These are phyloP conservation scores for Ophiostoma ulmi DNA, from an alignment of 2,329 filamentous ascomycete genomes.

Conservation along the genomic window DNA sequence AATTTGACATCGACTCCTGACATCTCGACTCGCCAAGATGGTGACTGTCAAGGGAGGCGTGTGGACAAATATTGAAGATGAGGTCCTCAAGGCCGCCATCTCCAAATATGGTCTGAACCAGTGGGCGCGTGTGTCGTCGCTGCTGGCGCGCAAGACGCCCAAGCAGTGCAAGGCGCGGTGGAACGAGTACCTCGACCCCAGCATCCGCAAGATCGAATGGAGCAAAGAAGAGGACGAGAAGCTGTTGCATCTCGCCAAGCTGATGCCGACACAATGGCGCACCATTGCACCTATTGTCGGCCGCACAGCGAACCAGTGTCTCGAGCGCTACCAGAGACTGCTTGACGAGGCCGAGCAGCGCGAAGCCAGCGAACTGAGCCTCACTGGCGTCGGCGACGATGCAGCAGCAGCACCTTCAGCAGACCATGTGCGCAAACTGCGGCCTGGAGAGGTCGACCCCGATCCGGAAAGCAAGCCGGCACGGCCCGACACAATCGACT, in stretches of 20 bases:
- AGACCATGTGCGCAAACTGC: constrained; percentile 82
- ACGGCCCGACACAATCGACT: constrained; percentile 90
- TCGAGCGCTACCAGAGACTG: constrained; percentile 94
- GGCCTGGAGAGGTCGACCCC: constrained; percentile 92
- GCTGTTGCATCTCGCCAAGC: constrained; percentile 88
- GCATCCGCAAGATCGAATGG: constrained; percentile 98
- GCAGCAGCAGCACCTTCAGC: constrained; percentile 66
- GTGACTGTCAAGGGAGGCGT: constrained; percentile 70
- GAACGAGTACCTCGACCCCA: constrained; percentile 96
- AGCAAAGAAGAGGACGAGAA: constrained; percentile 98
- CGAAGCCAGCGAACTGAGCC: constrained; percentile 72
- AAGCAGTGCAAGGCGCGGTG: constrained; percentile 99
- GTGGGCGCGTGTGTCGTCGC: constrained; percentile 96
- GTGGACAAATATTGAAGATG: constrained; percentile 79
- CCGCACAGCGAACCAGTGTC: constrained; percentile 90
- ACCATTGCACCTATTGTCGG: constrained; percentile 97
- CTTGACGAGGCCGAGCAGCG: constrained; percentile 91
- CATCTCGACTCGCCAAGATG: constrained; percentile 41
- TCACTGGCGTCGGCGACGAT: constrained; percentile 71
- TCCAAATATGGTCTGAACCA: constrained; percentile 95
- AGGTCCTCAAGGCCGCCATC: constrained; percentile 92
- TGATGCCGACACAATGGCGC: constrained; percentile 99
- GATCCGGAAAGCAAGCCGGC: constrained; percentile 96
- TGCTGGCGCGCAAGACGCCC: constrained; percentile 92
- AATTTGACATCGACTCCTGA: background rate